phyloP scores from a whole-genome alignment of 768 basidiomycete genomes.

The Amanita polypyramis region DNA sequence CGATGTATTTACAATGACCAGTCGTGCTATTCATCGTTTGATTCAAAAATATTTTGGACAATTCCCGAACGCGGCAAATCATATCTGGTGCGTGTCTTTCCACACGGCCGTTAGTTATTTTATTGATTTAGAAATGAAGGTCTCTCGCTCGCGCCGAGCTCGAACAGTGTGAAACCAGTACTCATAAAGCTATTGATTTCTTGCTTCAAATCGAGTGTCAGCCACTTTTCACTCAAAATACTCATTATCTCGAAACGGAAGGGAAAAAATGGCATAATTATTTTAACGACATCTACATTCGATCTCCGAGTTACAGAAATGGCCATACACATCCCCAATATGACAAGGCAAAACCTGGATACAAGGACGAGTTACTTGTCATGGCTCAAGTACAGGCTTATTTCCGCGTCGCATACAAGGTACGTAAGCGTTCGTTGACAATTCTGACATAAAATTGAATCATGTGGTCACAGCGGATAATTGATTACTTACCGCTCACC shows the following conservation, averaged over 20 bases:
- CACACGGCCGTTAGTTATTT: too few species aligned
- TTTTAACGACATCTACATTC: background rate
- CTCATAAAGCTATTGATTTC: background rate
- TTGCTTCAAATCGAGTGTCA: background rate
- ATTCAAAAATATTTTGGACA: background rate
- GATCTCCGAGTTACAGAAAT: background rate
- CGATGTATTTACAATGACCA: slow-evolving; percentile 13
- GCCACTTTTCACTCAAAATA: slow-evolving; percentile 10
- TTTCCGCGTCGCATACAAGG: slow-evolving; percentile 36
- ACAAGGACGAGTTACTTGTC: slow-evolving; percentile 25
- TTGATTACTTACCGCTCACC: slow-evolving; percentile 33
- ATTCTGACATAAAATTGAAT: background rate
- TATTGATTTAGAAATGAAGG: too few species aligned
- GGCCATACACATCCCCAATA: background rate
- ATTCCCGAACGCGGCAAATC: background rate
- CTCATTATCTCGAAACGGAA: slow-evolving; percentile 1
- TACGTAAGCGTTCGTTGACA: slow-evolving; percentile 6
- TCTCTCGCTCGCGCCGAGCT: background rate
- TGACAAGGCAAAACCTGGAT: background rate
- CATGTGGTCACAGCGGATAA: slow-evolving; percentile 27
- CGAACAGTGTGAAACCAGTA: background rate
- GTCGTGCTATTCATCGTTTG: background rate
- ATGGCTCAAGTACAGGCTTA: slow-evolving; percentile 40
- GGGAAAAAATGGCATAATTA: background rate
- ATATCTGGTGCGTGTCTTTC: slow-evolving; percentile 1